Base-by-base conservation (phyloP, 768 basidiomycete genomes). In the Cytidiella melzeri region DNA sequence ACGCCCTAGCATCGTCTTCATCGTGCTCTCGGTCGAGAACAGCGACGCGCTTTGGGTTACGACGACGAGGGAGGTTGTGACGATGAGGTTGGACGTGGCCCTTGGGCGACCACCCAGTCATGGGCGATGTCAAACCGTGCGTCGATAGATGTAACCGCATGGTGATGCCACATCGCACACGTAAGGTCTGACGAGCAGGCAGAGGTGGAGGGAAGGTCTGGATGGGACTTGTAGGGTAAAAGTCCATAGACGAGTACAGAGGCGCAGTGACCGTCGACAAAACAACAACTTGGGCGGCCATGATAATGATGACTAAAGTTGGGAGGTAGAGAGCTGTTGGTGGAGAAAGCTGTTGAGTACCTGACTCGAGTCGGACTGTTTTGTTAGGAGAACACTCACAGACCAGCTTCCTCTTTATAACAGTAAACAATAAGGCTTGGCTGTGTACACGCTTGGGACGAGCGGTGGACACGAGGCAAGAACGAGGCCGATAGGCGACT, bases 81-180 rank as follows among this genome's bases (percentile, higher is more conserved):
- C 60, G 58, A 48, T 61, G 60, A 7, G 60, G 60, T 40, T 61
- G 58, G 45, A 55, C 19, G 50, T 59, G 56, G 21, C 53, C 58
- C 39, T 55, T 56, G 6, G 56, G 4, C n/a, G 25, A 36, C 40
- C 40, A 41, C 11, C 28, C 28, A n/a, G n/a, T n/a, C n/a, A n/a
- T n/a, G 26, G 18, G 7, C 5, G 27, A 12, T 24, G 26, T 36
- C 9, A 30, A 12, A 23, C 21, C 47, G 40, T 48, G 38, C 39
- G 47, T 48, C 1, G 40, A 24, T 25, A 51, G 42, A 11, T 46
- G 43, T 5, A 51, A 43, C 12, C 44, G 25, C 50, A 51, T 51
- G 5, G 49, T 45, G 15, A 43, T 44, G 37, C 43, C 43, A 40
- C 50, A 41, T 10, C 39, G 34, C n/a, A 27, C 34, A 23, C 42